phyloP scores from a whole-genome alignment of 305 asterid genomes.

The Vinca major region DNA sequence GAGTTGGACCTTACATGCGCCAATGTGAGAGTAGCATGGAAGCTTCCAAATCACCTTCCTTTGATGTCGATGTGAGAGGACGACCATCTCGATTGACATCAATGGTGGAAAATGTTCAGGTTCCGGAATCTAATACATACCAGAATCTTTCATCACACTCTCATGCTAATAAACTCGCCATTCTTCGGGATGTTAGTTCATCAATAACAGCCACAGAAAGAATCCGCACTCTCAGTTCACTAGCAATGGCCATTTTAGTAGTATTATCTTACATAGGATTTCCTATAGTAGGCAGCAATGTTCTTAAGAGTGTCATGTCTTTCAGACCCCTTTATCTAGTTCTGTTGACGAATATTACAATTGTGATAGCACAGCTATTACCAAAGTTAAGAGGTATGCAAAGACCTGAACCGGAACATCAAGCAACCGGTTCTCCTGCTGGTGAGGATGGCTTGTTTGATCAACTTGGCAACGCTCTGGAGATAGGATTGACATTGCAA shows the following conservation, averaged over 20 bases:
- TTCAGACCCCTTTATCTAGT: slow-evolving; percentile 60
- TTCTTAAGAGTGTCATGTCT: slow-evolving; percentile 26
- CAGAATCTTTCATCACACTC: slow-evolving; percentile 19
- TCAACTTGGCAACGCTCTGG: slow-evolving; percentile 52
- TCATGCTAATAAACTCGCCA: slow-evolving; percentile 21
- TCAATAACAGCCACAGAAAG: slow-evolving; percentile 60
- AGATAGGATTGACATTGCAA: slow-evolving; percentile 40
- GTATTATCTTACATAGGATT: slow-evolving; percentile 42
- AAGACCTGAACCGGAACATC: slow-evolving; percentile 18
- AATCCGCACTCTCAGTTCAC: slow-evolving; percentile 39
- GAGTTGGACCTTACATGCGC: slow-evolving; percentile 25
- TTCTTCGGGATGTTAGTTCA: slow-evolving; percentile 33
- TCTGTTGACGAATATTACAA: slow-evolving; percentile 49
- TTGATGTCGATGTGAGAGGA: slow-evolving; percentile 24
- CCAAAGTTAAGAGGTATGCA: slow-evolving; percentile 20
- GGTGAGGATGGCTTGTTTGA: slow-evolving; percentile 37
- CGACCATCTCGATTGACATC: slow-evolving; percentile 30
- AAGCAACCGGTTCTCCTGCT: slow-evolving; percentile 16
- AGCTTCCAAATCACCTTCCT: slow-evolving; percentile 25
- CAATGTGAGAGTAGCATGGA: slow-evolving; percentile 21
- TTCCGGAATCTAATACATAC: slow-evolving; percentile 12
- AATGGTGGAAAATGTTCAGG: neutral
- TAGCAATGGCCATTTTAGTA: slow-evolving; percentile 49
- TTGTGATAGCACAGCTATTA: slow-evolving; percentile 37
- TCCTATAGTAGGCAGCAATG: slow-evolving; percentile 35